These are phyloP conservation scores for Candida argentea DNA, from an alignment of 805 yeast genomes.

Conservation along the genomic window DNA sequence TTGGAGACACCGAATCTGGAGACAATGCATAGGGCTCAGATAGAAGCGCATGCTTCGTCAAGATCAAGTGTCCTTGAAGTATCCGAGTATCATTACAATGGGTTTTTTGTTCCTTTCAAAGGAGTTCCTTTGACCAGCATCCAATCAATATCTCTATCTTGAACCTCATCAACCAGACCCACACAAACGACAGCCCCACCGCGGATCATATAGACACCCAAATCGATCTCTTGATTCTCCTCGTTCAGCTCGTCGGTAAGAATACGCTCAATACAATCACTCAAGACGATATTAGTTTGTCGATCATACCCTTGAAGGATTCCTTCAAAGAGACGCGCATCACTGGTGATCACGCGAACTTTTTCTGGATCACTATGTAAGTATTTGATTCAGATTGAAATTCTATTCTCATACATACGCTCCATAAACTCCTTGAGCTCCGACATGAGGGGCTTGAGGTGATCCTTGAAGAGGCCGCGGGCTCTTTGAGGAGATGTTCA, in stretches of 20 bases:
- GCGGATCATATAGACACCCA: conserved; percentile 45
- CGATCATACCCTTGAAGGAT: conserved; percentile 51
- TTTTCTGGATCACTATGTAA: conserved; percentile 25
- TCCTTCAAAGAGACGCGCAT: conserved; percentile 43
- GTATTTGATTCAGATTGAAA: neutral
- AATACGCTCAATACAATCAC: conserved; percentile 41
- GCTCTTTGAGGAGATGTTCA: neutral
- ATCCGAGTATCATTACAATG: conserved; percentile 18
- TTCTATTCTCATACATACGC: conserved; percentile 5
- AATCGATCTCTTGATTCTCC: conserved; percentile 28
- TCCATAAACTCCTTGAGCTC: conserved; percentile 7
- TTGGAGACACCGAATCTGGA: too few relatives aligned
- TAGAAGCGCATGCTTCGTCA: too few relatives aligned
- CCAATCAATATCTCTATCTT: conserved; percentile 34
- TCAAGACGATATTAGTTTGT: conserved; percentile 48
- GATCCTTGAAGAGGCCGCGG: neutral
- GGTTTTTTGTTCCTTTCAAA: conserved; percentile 31
- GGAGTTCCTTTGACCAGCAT: conserved; percentile 18
- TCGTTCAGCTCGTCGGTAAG: conserved; percentile 29
- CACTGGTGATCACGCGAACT: conserved; percentile 48
- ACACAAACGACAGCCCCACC: conserved; percentile 51
- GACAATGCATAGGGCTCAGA: too few relatives aligned
- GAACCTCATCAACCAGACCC: conserved; percentile 40
- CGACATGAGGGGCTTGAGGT: conserved; percentile 4
- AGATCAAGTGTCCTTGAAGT: too few relatives aligned